Base-by-base conservation (phyloP, 345 rosid genomes). In the Euclidium syriacum region DNA sequence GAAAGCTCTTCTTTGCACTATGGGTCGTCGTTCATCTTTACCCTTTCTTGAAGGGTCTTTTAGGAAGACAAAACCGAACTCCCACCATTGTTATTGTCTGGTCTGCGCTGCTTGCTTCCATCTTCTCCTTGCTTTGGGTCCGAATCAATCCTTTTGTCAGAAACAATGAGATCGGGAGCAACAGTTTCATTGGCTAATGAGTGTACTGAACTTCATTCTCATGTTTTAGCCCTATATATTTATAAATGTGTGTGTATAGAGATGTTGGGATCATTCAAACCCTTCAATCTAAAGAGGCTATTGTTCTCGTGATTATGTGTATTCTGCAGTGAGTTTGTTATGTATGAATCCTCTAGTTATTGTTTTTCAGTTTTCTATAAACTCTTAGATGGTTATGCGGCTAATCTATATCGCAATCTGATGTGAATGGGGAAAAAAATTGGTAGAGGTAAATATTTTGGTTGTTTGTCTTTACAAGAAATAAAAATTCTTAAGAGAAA, bases 11-110 rank as follows among this genome's bases (percentile, higher is more conserved):
- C 88, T 92, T 92, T 1, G 97, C 97, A 39, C 61, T 94, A 19
- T 94, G 99, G 99, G 99, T 94, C 35, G 80, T 94, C 58, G 97
- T 92, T 55, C 99, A 94, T 81, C 74, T 94, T 48, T 94, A 94
- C 67, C 99, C 99, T 18, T 94, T 94, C 95, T 74, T 94, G 77
- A 94, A 94, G 71, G 99, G 99, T 85, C 62, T 94, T 36, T 17
- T 94, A 74, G 99, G 99, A 68, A 85, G 99, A 51, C 96, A 90
- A 72, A 94, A 94, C 65, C 87, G 97, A 12, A 94, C 99, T 4
- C 99, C 98, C 2, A 92, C 98, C 11, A 92, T 92, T 17, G 98
- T 92, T 74, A 90, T 92, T 18, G 98, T 92, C 35, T 94, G 99
- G 99, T 87, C 99, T 49, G 84, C 90, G 10, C 96, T 94, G 51